A percentile compares a stretch with the other conserved stretches of the same genome.
These are phyloP conservation scores for Anthracocystis panici-leucophaei DNA, from an alignment of 1,284 basidiomycete species.

Conservation along the genomic window DNA sequence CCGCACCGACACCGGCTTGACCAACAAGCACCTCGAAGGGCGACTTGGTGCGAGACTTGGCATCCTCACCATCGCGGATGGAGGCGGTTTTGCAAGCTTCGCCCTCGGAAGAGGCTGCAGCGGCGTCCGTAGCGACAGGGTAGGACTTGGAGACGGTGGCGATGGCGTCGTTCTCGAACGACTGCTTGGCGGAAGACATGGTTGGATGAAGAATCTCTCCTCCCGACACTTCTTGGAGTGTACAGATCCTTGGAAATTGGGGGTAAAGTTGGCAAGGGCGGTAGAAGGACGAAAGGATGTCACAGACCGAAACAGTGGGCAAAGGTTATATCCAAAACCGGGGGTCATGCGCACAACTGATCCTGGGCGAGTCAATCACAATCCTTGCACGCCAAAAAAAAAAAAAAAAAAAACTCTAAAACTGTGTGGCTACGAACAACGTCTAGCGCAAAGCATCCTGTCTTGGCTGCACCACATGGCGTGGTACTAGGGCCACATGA, in stretches of 20 bases:
- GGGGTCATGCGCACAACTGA: not conserved
- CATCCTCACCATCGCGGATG: slow-evolving; percentile 15
- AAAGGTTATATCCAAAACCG: slow-evolving; percentile 17
- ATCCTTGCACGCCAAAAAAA: not conserved
- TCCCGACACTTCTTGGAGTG: slow-evolving; percentile 19
- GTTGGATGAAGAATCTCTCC: slow-evolving; percentile 11
- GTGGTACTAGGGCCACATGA: no score
- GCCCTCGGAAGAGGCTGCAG: slow-evolving; percentile 6
- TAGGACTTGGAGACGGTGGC: slow-evolving; percentile 41
- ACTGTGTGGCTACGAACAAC: not conserved
- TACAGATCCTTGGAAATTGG: slow-evolving; percentile 33
- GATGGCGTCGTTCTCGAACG: slow-evolving; percentile 41
- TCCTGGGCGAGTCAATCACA: slow-evolving; percentile 4
- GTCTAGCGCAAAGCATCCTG: not conserved
- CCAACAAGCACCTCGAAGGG: slow-evolving; percentile 48
- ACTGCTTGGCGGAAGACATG: slow-evolving; percentile 40
- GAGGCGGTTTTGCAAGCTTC: slow-evolving; percentile 36
- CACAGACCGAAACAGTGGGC: not conserved
- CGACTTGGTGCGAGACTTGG: slow-evolving; percentile 22
- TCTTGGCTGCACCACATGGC: not conserved
- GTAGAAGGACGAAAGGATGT: not conserved
- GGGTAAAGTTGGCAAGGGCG: not conserved
- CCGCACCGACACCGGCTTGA: slow-evolving; percentile 35
- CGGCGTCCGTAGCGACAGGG: slow-evolving; percentile 2
- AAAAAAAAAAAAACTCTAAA: not conserved